Evolutionary conservation across 176 grass and related monocot genomes (phyloP).

Genomic region (bread wheat (Triticum aestivum)): IWGSC_CS_RefSeq_v2.1 NC_057800.1:26534805-26535304

Average conservation of each 20-base stretch:
- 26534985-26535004: not conserved
- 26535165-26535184: constrained; percentile 1
- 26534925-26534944: not conserved
- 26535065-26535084: not conserved
- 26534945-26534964: not conserved
- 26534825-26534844: not conserved
- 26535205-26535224: not conserved
- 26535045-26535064: not conserved
- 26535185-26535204: not conserved
- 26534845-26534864: not conserved
- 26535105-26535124: not conserved
- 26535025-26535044: not conserved
- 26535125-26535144: not conserved
- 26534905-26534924: not conserved
- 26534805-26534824: not conserved
- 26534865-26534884: not conserved
- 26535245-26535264: not conserved
- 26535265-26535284: not conserved
- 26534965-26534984: not conserved
- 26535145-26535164: constrained; percentile 1
- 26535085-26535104: not conserved
- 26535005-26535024: not conserved
- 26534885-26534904: not conserved
- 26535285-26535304: not conserved
- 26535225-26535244: not conserved